phyloP scores from a whole-genome alignment of 371 early-diverging fungal genomes.

The Blastocladiella emersonii region DNA sequence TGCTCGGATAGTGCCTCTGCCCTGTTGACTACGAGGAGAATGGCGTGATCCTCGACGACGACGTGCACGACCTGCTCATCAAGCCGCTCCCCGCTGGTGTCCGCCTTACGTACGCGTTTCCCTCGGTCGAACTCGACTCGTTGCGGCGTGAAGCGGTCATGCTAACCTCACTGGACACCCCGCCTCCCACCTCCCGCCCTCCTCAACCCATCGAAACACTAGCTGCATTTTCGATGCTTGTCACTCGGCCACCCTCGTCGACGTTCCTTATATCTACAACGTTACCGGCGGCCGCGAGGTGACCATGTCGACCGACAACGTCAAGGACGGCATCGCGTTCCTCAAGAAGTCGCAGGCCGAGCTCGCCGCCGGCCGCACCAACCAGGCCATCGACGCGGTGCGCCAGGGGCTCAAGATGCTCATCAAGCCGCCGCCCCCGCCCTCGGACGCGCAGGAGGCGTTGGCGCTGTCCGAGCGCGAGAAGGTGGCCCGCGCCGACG shows the following conservation, averaged over 20 bases:
- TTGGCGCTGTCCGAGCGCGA: background rate
- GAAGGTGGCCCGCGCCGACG: background rate
- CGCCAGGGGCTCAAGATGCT: no score
- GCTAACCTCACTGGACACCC: no score
- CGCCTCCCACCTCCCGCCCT: no score
- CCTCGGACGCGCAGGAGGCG: background rate
- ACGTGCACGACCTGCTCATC: slow-evolving; percentile 3
- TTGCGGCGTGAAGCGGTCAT: no score
- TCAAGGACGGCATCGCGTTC: background rate
- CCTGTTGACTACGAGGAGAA: slow-evolving; percentile 7
- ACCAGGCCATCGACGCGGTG: no score
- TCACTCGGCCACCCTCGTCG: slow-evolving; percentile 8
- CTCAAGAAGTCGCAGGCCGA: background rate
- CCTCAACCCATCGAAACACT: no score
- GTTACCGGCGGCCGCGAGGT: slow-evolving; percentile 15
- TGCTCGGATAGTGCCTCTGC: no score
- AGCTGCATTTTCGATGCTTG: slow-evolving; percentile 10
- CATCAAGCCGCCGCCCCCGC: background rate
- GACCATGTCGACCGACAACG: background rate
- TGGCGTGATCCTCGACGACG: slow-evolving; percentile 39
- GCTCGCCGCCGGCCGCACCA: no score
- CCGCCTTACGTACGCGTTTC: slow-evolving; percentile 5
- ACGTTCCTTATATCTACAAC: background rate
- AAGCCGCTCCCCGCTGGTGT: slow-evolving; percentile 7
- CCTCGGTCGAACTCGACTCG: no score